Evolutionary conservation across 768 basidiomycete genomes (phyloP).

Genomic region (Leccinum incarnatum): DNA sequence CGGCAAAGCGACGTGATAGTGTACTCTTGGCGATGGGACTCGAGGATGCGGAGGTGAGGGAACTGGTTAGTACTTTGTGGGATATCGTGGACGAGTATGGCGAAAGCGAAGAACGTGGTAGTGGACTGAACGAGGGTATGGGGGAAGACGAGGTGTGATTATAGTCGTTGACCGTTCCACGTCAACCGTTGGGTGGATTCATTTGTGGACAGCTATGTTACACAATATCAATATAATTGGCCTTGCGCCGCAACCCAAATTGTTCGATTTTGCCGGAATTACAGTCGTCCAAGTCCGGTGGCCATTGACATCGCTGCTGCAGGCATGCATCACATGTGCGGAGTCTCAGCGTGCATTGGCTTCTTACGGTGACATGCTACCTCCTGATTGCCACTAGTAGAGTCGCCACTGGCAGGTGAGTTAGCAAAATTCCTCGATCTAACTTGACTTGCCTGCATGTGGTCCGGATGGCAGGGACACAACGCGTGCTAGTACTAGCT

Average conservation of each 20-base stretch:
- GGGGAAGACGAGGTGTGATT: conserved; percentile 23
- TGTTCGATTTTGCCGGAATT: not conserved
- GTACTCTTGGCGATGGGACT: conserved; percentile 38
- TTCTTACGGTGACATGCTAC: not conserved
- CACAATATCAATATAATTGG: not conserved
- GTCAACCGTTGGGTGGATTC: not conserved
- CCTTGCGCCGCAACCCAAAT: not conserved
- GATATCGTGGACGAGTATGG: conserved; percentile 48
- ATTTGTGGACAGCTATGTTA: not conserved
- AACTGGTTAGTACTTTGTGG: conserved; percentile 59
- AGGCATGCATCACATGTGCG: not conserved
- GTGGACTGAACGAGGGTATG: conserved; percentile 15
- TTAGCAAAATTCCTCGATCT: not conserved
- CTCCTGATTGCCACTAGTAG: not conserved
- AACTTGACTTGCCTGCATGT: not conserved
- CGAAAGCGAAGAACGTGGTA: conserved; percentile 23
- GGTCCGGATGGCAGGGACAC: too few species aligned
- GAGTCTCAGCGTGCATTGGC: not conserved
- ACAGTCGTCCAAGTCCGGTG: not conserved
- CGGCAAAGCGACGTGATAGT: conserved; percentile 38
- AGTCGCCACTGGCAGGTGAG: not conserved
- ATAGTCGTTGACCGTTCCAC: not conserved
- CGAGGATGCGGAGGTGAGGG: conserved; percentile 55
- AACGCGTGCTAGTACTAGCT: not conserved
- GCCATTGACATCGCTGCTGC: not conserved